A percentile compares a stretch with the other conserved stretches of the same genome.
These are phyloP conservation scores for Lophiostoma macrostomum DNA, from an alignment of 495 filamentous ascomycete genomes.

Conservation along the genomic window DNA sequence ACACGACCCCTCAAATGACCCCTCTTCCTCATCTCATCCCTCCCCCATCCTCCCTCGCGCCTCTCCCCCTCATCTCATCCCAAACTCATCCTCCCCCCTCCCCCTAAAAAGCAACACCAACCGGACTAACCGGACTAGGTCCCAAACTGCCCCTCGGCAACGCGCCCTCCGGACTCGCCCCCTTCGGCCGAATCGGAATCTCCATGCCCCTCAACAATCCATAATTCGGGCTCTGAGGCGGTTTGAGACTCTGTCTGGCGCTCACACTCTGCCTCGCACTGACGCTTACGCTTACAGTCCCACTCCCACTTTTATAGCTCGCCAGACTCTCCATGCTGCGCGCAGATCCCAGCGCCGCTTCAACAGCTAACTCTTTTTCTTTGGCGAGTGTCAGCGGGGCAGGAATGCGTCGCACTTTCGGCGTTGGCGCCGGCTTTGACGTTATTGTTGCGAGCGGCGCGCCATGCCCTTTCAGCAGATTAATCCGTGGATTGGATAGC, in stretches of 20 bases:
- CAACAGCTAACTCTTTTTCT: constrained; percentile 24
- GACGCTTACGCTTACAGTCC: no score
- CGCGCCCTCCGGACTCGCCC: not conserved
- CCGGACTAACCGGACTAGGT: constrained; percentile 14
- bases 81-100: not conserved
- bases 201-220: constrained; percentile 23
- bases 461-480: constrained; percentile 19
- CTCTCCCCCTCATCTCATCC: not conserved
- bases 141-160: no score
- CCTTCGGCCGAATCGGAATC: not conserved
- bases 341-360: constrained; percentile 11
- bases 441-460: no score
- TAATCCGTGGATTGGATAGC: not conserved
- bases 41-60: no score
- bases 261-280: not conserved
- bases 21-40: no score
- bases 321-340: constrained; percentile 18
- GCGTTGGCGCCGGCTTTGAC: no score
- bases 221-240: constrained; percentile 24
- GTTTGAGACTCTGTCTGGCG: not conserved
- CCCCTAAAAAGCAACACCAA: constrained; percentile 29
- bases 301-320: not conserved
- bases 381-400: constrained; percentile 12
- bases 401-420: constrained; percentile 19
- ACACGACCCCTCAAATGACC: no score